Evolutionary conservation across 352 stramenopile species (phyloP).

Genomic region (Globisporangium takayamanum): DNA sequence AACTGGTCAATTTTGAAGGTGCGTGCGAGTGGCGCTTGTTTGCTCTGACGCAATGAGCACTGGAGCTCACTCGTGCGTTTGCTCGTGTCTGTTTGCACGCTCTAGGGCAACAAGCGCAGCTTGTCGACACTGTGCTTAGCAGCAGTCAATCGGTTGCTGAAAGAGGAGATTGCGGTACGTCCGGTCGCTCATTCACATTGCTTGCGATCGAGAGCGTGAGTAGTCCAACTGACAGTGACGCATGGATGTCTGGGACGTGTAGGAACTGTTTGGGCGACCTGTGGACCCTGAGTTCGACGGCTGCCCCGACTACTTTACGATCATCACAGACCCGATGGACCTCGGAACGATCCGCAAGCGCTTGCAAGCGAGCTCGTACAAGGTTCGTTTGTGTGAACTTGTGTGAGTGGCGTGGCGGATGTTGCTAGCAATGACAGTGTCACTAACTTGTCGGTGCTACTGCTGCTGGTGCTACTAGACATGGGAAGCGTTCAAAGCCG

Average conservation of each 20-base stretch:
- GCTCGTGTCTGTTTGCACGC: neutral
- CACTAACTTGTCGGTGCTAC: neutral
- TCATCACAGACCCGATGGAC: slow-evolving; percentile 84
- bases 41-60: neutral
- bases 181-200: no score
- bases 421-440: neutral
- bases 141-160: slow-evolving; percentile 53
- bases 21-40: neutral
- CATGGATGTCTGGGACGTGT: neutral
- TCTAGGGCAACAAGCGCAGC: slow-evolving; percentile 21
- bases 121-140: slow-evolving; percentile 57
- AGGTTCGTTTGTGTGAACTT: slow-evolving; percentile 22
- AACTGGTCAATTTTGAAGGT: slow-evolving; percentile 63
- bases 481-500: slow-evolving; percentile 73
- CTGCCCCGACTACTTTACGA: slow-evolving; percentile 77
- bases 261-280: slow-evolving; percentile 80
- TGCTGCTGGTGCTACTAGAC: slow-evolving; percentile 28
- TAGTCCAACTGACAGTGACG: no score
- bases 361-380: slow-evolving; percentile 53
- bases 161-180: slow-evolving; percentile 68
- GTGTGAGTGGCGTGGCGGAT: neutral
- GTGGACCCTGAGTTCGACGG: slow-evolving; percentile 78
- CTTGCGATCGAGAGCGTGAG: no score
- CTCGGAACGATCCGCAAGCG: slow-evolving; percentile 75
- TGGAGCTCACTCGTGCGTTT: neutral